Evolutionary conservation across 2,329 filamentous ascomycete genomes (phyloP), one percentile per base, ranked within the genome.

Genomic region (Fusarium mangiferae): DNA sequence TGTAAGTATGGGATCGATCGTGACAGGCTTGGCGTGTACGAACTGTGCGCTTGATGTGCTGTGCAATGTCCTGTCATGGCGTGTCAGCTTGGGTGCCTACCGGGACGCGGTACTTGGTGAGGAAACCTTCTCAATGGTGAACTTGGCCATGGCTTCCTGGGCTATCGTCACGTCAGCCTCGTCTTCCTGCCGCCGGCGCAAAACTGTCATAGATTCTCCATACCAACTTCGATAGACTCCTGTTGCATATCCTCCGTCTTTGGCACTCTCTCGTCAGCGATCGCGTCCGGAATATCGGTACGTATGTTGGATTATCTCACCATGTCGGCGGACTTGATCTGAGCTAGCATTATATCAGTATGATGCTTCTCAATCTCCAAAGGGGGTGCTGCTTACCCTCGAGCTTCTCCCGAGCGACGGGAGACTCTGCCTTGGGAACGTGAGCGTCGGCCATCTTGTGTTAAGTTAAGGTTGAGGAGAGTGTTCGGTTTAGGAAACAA

Each of bases 281-380:
- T 68, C 60, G 63, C 66, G 59, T 68, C 52, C 54, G 49, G 42
- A 24, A 63, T 44, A 62, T 62, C 45, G 66, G 66, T 65, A 49
- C 35, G 33, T n/a, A 66, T 68, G 60, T 59, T 49, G 44, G 49
- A 60, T 35, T 64, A 64, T 54, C 87, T 84, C 89, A 98, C 96
- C 96, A 99, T 99, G 82, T 99, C 96, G 68, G 94, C 96, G 78
- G 95, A 98, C 88, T 99, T 99, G 85, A 99, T 92, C 86, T 98
- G 95, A 73, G 94, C 96, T 99, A 80, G 75, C 79, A 41, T 55
- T 39, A 42, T 66, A 70, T 75, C 48, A 74, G 67, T 41, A 68
- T 45, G 38, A 52, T 69, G 44, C 30, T 62, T 22, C 42, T 61
- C 60, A 24, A 30, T 18, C 41, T 46, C 44, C 41, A 35, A 35